Evolutionary conservation across 441 rosid genomes (phyloP).

Genomic region (Populus hybrid): DNA sequence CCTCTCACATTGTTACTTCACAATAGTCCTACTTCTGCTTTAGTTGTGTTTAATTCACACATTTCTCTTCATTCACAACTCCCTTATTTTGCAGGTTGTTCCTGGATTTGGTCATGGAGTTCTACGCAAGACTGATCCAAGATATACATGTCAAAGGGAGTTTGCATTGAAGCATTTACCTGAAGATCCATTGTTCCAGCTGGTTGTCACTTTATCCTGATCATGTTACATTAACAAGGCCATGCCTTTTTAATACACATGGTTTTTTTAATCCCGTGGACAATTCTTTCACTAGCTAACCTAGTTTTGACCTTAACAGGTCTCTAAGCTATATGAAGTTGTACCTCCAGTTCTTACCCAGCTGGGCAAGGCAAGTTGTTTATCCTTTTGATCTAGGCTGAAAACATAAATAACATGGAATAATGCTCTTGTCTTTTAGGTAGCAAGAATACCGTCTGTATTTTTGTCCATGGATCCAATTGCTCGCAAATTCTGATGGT

Average conservation of each 20-base stretch:
- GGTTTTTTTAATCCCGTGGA: not conserved
- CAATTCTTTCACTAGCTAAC: constrained; percentile 22
- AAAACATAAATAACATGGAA: not conserved
- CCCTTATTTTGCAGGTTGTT: constrained; percentile 60
- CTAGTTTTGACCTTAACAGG: constrained; percentile 44
- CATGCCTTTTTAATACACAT: not conserved
- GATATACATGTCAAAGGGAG: constrained; percentile 94
- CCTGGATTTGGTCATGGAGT: constrained; percentile 99
- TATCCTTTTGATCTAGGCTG: not conserved
- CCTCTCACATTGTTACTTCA: not conserved
- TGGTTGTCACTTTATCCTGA: constrained; percentile 48
- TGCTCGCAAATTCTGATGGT: not conserved
- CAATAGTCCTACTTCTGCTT: not conserved
- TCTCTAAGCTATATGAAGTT: constrained; percentile 93
- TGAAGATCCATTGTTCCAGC: constrained; percentile 86
- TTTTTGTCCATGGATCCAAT: not conserved
- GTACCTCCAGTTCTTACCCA: constrained; percentile 92
- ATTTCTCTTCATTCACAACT: not conserved
- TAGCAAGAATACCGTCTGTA: not conserved
- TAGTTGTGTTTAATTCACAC: not conserved
- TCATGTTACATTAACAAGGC: not conserved
- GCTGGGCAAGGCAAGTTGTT: constrained; percentile 71
- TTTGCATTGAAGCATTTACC: constrained; percentile 97
- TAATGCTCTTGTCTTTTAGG: not conserved
- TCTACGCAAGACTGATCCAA: constrained; percentile 90